Evolutionary conservation across 768 basidiomycete species (phyloP).

Genomic region (Melanogaster broomeanus): DNA sequence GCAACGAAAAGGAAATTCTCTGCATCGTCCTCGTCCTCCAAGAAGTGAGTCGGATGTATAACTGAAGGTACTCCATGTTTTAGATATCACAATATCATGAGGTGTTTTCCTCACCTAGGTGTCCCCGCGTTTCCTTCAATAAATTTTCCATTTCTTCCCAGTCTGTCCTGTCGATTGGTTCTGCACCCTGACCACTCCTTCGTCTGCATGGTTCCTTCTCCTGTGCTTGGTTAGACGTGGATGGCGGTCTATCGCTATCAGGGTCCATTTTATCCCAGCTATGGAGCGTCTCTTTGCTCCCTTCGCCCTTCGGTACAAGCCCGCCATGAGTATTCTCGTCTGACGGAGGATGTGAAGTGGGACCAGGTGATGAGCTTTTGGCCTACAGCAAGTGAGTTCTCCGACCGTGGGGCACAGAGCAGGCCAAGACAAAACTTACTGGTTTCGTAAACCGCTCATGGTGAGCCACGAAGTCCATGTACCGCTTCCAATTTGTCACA

Average conservation of each 20-base stretch:
- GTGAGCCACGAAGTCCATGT: slow-evolving; percentile 78
- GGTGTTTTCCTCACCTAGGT: slow-evolving; percentile 63
- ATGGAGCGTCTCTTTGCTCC: slow-evolving; percentile 17
- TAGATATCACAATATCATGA: background rate
- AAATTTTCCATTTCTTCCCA: slow-evolving; percentile 87
- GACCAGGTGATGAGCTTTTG: slow-evolving; percentile 44
- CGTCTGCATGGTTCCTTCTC: slow-evolving; percentile 40
- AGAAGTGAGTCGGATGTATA: slow-evolving; percentile 78
- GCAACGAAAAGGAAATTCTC: slow-evolving; percentile 94
- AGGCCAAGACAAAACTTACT: slow-evolving; percentile 39
- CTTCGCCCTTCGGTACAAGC: slow-evolving; percentile 2
- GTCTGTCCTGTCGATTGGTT: slow-evolving; percentile 83
- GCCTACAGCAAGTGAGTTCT: slow-evolving; percentile 35
- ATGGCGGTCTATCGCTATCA: slow-evolving; percentile 17
- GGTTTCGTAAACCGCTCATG: slow-evolving; percentile 75
- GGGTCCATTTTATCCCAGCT: slow-evolving; percentile 17
- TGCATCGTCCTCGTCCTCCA: slow-evolving; percentile 90
- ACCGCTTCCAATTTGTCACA: slow-evolving; percentile 94
- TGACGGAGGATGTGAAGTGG: slow-evolving; percentile 57
- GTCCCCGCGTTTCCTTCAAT: slow-evolving; percentile 75
- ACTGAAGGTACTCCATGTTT: slow-evolving; percentile 47
- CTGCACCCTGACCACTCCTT: slow-evolving; percentile 49
- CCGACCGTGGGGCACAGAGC: background rate
- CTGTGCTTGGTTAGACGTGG: slow-evolving; percentile 26
- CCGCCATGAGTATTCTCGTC: slow-evolving; percentile 37